Evolutionary conservation across 1,139 yeast species (phyloP).

Genomic region (Saccharomyces hybrid): DNA sequence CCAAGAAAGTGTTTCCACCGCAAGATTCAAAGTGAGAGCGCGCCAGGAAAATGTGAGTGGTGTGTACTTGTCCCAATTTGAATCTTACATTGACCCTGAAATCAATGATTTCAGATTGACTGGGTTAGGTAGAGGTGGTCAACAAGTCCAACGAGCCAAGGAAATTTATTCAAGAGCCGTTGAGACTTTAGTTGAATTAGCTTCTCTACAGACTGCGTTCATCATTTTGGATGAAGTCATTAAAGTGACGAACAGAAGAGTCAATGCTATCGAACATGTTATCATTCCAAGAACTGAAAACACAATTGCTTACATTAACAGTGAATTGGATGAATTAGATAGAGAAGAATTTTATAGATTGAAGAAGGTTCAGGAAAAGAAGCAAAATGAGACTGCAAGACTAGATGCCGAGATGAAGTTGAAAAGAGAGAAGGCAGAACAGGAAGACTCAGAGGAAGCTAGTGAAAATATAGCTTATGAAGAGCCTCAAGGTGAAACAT

Average conservation of each 20-base stretch:
- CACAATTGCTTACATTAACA: conserved; percentile 85
- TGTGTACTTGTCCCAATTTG: conserved; percentile 88
- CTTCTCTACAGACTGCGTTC: conserved; percentile 91
- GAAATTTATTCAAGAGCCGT: conserved; percentile 90
- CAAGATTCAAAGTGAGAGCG: conserved; percentile 84
- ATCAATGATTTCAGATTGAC: conserved; percentile 93
- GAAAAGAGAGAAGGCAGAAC: conserved; percentile 18
- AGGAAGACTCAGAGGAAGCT: conserved; percentile 9
- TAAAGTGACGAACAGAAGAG: conserved; percentile 95
- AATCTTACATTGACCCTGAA: conserved; percentile 69
- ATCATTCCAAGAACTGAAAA: conserved; percentile 96
- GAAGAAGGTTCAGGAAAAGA: conserved; percentile 92
- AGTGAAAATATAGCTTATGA: conserved; percentile 9
- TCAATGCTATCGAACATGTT: conserved; percentile 96
- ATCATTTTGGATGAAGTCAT: conserved; percentile 94
- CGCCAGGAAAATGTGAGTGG: conserved; percentile 96
- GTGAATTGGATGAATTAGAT: conserved; percentile 93
- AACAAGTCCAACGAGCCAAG: conserved; percentile 93
- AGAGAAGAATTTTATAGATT: conserved; percentile 95
- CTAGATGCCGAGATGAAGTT: conserved; percentile 31
- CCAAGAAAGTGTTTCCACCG: conserved; percentile 84
- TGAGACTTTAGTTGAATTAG: conserved; percentile 89
- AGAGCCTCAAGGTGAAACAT: conserved; percentile 21
- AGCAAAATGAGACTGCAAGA: conserved; percentile 48
- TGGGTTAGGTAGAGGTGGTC: conserved; percentile 97